Base-by-base conservation (phyloP, 2,329 filamentous ascomycete species). In the Pyrenophora graminea region DNA sequence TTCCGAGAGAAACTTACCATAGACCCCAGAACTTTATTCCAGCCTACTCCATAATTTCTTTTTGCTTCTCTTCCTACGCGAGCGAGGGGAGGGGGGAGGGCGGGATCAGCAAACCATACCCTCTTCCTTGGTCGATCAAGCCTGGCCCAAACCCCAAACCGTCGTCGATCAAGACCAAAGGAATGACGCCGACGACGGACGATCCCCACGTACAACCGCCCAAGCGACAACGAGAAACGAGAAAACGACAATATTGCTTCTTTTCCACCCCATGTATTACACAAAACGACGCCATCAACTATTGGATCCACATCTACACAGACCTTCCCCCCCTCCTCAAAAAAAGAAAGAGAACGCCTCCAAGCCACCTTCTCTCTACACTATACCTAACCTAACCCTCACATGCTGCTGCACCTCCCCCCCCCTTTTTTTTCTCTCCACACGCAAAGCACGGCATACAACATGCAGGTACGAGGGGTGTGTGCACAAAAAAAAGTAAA, bases 221-320 rank as follows among this genome's bases (percentile, higher is more conserved):
- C 34, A 37, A 37, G 7, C 25, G 25, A 10, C 27, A 30, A 30
- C 27, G 10, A 30, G 27, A 30, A 30, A 30, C 27, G 27, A 12
- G 18, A 21, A 21, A 13, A 38, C 36, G 36, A 7, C 8, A 23
- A 38, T 38, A 18, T 38, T 19, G 7, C 18, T 10, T 19, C 18
- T 6, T 12, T 30, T 13, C 10, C 8, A 10, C 9, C 17, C 12
- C 13, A 37, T 38, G 9, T 9, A 4, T 30, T 30, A 30, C 27
- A 30, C 27, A 7, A 30, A 30, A 30, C 27, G 27, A 30, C 10
- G 7, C 27, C 27, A 12, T 13, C 27, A 13, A 12, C 27, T 55
- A 55, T 55, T 52, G 45, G 48, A 40, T 42, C 47, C 52, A 54
- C 43, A 39, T 8, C 18, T 15, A 13, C 27, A 30, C 15, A 10